phyloP scores from a whole-genome alignment of 768 basidiomycete genomes.

The Naganishia antarctica region DNA sequence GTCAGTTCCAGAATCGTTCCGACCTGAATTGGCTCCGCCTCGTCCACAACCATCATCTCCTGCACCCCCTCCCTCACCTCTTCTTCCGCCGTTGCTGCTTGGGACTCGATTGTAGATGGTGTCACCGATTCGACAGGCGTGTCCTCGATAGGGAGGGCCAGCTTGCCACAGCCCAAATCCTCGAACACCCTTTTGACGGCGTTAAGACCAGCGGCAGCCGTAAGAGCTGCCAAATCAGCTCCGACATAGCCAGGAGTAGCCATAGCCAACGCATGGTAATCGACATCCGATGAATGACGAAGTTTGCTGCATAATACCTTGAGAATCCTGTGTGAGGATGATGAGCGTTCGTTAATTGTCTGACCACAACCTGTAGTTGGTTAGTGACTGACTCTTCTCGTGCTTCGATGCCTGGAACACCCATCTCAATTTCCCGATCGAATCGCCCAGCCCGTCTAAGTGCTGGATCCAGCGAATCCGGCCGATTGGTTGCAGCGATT shows the following conservation, averaged over 20 bases:
- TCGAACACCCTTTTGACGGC: conserved; percentile 95
- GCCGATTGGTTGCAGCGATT: conserved; percentile 92
- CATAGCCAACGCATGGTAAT: conserved; percentile 78
- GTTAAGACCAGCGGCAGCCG: conserved; percentile 88
- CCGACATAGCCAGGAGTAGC: conserved; percentile 96
- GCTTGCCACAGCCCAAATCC: conserved; percentile 57
- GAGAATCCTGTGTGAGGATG: conserved; percentile 63
- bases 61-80: conserved; percentile 37
- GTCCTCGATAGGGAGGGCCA: conserved; percentile 29
- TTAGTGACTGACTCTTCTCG: conserved; percentile 67
- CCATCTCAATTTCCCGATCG: conserved; percentile 96
- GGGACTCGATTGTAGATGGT: neutral
- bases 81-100: conserved; percentile 27
- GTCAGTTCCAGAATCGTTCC: neutral
- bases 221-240: conserved; percentile 83
- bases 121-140: neutral
- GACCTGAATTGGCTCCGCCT: conserved; percentile 15
- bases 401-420: conserved; percentile 86
- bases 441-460: conserved; percentile 89
- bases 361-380: neutral
- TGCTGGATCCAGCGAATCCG: conserved; percentile 89
- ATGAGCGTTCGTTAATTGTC: neutral
- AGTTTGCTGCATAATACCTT: conserved; percentile 78
- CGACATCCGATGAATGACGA: conserved; percentile 77
- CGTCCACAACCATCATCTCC: conserved; percentile 48